Base-by-base conservation (phyloP, 371 early-diverging fungal species). In the Coemansia sp. region DNA sequence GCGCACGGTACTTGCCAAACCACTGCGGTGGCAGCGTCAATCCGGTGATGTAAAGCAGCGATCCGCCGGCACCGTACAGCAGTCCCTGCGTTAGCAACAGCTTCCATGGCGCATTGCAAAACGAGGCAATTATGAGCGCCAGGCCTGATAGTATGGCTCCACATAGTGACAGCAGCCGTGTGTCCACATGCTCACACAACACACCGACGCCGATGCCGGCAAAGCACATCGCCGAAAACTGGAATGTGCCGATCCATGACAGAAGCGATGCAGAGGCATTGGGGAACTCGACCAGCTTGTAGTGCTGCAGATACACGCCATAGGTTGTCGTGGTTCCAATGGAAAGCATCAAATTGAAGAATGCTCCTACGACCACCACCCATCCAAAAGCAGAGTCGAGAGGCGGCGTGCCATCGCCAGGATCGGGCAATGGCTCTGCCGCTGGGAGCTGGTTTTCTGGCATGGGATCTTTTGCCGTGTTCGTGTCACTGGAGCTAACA, bases 61-160 rank as follows among this genome's bases (percentile, higher is more conserved):
- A 82, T 5, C 82, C 80, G 31, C 90, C 89, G 51, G 87, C 59
- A 10, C 90, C 90, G 59, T 83, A 86, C 13, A 87, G 54, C 16
- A 88, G 55, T n/a, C 90, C 89, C 67, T 88, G 89, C 8, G 88
- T 87, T 42, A 88, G 49, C 57, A 82, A 81, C 35, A 88, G 59
- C 47, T 87, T 87, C 86, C 87, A 87, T 5, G 85, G 81, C 66
- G 85, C 68, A 30, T 77, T 82, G n/a, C 83, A 80, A 58, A 86
- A 82, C 35, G 85, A 85, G 3, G 87, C 87, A 20, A 86, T 61
- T 36, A 87, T 75, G 7, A 88, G 74, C 1, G 78, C 72, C 9
- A 76, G 16, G 11, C 68, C 67, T 56, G 73, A 70, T 26, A 82
- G 42, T 11, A 70, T 47, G 0, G 79, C 76, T 3, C 80, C 78